Evolutionary conservation across 2,329 filamentous ascomycete species (phyloP), one percentile per base, ranked within the genome.

Genomic region (Neocucurbitaria cava): DNA sequence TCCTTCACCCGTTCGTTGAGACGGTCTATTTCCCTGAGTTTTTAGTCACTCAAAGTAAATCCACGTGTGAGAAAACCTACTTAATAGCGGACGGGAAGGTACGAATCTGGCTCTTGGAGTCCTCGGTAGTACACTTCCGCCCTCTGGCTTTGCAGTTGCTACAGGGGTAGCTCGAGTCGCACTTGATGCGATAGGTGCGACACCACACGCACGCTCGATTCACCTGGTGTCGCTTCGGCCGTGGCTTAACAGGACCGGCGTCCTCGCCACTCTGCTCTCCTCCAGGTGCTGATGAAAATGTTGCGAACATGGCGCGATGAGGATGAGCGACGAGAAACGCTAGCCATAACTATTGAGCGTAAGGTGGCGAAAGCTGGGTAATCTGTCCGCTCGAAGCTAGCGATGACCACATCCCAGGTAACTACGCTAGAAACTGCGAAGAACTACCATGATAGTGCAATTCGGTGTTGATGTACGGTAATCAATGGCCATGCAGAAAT

Each of bases 121-220:
- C 49, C 20, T 70, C 69, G 35, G 72, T 72, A 54, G 68, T 76
- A 51, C 77, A 79, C 40, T 69, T 62, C 15, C 73, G 65, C 7
- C 74, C 74, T 38, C 72, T 72, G 18, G 48, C 68, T 51, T 67
- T 59, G 60, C 78, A 80, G 58, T 79, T 80, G 30, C 56, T 62
- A 62, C 78, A 80, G 9, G 78, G 78, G 46, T 69, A 57, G 21
- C 66, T 66, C 46, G 69, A 72, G 59, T 79, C 77, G 61, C 78
- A 80, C 61, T 78, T 79, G 45, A 78, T 71, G 15, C 78, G 73
- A 47, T 79, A 71, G 41, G 74, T 65, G 3, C 77, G 77, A 57
- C 78, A 80, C 66, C 73, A 73, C 54, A 74, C 71, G 65, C 78
- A 79, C 40, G 74, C 78, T 60, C 68, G 59, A 4, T 65, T 61